phyloP scores from a whole-genome alignment of 805 yeast genomes.

The Ogataea ganodermae region DNA sequence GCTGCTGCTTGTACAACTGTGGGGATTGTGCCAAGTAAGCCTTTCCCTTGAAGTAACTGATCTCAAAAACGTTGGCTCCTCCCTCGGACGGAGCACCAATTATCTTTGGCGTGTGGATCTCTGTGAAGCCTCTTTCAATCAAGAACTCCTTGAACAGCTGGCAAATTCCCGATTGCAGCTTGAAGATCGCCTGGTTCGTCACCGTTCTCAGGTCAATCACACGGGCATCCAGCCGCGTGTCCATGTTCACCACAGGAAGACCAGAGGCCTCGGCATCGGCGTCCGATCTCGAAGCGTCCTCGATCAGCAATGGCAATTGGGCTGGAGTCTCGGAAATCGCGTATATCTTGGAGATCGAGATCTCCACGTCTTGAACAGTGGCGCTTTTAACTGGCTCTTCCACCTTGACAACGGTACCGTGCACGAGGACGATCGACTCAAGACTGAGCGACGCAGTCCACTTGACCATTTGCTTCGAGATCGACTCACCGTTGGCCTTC shows the following conservation, averaged over 20 bases:
- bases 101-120: conserved; percentile 94
- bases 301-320: conserved; percentile 90
- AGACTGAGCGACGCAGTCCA: conserved; percentile 86
- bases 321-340: conserved; percentile 87
- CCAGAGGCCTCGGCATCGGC: conserved; percentile 91
- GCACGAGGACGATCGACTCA: conserved; percentile 90
- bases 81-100: conserved; percentile 97
- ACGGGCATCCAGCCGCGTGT: conserved; percentile 92
- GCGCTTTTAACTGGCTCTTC: conserved; percentile 88
- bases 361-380: conserved; percentile 88
- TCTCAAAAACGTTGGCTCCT: conserved; percentile 95
- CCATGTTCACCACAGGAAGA: conserved; percentile 91
- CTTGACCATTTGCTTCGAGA: conserved; percentile 95
- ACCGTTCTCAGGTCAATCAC: conserved; percentile 96
- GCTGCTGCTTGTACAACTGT: conserved; percentile 95
- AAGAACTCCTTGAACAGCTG: conserved; percentile 88
- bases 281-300: conserved; percentile 95
- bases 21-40: conserved; percentile 98
- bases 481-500: conserved; percentile 65
- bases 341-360: conserved; percentile 70
- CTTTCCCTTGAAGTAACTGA: conserved; percentile 86
- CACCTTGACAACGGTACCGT: conserved; percentile 81
- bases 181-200: conserved; percentile 96
- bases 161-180: conserved; percentile 88
- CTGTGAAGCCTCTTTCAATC: conserved; percentile 66